phyloP scores from a whole-genome alignment of 805 yeast species.

The Candida oleophila region DNA sequence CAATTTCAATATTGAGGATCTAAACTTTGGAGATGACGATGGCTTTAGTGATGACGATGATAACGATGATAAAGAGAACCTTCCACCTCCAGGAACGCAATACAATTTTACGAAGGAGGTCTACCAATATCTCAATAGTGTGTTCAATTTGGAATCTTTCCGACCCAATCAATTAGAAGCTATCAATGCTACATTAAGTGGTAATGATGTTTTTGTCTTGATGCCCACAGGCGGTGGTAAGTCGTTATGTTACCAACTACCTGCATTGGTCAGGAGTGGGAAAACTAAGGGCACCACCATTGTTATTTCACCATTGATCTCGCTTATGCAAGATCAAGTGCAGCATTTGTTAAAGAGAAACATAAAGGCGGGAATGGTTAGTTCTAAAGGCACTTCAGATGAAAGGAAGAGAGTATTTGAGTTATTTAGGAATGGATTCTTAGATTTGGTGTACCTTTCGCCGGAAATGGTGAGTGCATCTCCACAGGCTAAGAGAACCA shows the following conservation, averaged over 20 bases:
- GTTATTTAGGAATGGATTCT: constrained; percentile 59
- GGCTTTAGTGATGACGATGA: constrained; percentile 19
- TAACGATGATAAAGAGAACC: constrained; percentile 12
- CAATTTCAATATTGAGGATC: constrained; percentile 25
- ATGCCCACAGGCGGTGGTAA: constrained; percentile 99
- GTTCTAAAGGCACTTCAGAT: constrained; percentile 65
- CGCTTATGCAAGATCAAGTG: constrained; percentile 97
- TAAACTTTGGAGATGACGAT: constrained; percentile 26
- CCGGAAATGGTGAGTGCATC: constrained; percentile 93
- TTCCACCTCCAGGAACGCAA: constrained; percentile 29
- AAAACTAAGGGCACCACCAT: constrained; percentile 79
- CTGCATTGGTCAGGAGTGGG: constrained; percentile 80
- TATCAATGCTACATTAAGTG: constrained; percentile 68
- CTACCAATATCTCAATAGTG: constrained; percentile 49
- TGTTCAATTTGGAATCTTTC: constrained; percentile 65
- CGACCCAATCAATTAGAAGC: constrained; percentile 87
- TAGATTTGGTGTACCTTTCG: constrained; percentile 81
- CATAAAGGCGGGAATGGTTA: constrained; percentile 84
- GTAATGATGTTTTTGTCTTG: constrained; percentile 86
- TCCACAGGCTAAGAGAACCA: constrained; percentile 60
- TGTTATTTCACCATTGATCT: constrained; percentile 91
- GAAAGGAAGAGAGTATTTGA: constrained; percentile 65
- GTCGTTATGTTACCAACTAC: constrained; percentile 91
- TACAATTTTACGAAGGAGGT: constrained; percentile 71
- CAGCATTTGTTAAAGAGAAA: constrained; percentile 66